These are phyloP conservation scores for Hamiltosporidium tvaerminnensis DNA, from an alignment of 371 early-diverging fungal species.

Conservation along the genomic window DNA sequence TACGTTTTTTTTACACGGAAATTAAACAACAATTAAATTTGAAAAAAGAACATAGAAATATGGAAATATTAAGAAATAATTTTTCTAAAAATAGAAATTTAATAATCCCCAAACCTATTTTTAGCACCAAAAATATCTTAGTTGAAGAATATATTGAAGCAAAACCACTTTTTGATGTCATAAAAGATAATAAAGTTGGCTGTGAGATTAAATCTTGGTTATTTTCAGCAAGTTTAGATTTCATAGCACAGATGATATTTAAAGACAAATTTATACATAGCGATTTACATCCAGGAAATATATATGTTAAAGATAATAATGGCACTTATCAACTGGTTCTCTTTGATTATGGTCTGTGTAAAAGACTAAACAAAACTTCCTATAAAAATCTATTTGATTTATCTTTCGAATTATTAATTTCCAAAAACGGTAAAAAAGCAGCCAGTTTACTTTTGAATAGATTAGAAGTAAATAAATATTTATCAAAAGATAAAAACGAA, in stretches of 20 bases:
- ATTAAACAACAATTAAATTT: constrained; percentile 18
- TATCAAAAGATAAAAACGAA: neutral
- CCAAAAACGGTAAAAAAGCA: neutral
- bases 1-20: constrained; percentile 4
- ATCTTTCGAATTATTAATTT: neutral
- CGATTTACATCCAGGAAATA: constrained; percentile 32
- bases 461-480: neutral
- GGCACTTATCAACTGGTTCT: neutral
- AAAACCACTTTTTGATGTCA: neutral
- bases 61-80: constrained; percentile 10
- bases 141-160: constrained; percentile 13
- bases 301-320: neutral
- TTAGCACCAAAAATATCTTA: constrained; percentile 18
- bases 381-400: constrained; percentile 6
- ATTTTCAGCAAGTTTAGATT: neutral
- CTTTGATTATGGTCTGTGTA: constrained; percentile 6
- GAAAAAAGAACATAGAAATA: constrained; percentile 23
- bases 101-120: constrained; percentile 25
- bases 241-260: constrained; percentile 21
- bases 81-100: constrained; percentile 2
- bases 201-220: neutral
- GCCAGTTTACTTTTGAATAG: neutral
- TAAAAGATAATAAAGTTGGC: neutral
- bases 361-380: neutral
- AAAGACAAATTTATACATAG: constrained; percentile 25